phyloP scores from a whole-genome alignment of 2,329 filamentous ascomycete genomes.

The Zalaria obscura region DNA sequence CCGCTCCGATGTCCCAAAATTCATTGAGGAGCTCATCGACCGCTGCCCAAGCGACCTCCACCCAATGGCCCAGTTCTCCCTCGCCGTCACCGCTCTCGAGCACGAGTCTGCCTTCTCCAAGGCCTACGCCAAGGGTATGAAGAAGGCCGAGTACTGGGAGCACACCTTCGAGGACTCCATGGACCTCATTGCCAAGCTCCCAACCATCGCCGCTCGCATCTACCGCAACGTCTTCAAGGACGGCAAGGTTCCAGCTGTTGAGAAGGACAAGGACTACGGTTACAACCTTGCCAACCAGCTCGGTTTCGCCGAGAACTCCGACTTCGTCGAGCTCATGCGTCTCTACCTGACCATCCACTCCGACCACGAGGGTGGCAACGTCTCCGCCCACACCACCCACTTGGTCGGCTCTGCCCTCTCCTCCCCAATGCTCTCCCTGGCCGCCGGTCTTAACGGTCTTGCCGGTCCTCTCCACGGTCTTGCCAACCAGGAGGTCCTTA shows the following conservation, averaged over 20 bases:
- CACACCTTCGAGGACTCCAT: constrained; percentile 99
- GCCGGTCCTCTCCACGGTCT: constrained; percentile 97
- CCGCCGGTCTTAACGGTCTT: constrained; percentile 94
- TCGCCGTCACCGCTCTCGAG: constrained; percentile 95
- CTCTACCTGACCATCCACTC: constrained; percentile 99
- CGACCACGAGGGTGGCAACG: constrained; percentile 98
- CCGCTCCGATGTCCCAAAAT: constrained; percentile 91
- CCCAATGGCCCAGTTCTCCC: constrained; percentile 98
- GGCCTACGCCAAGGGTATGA: constrained; percentile 96
- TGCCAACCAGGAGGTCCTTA: constrained; percentile 98
- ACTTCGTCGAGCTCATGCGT: constrained; percentile 97
- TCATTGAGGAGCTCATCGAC: constrained; percentile 98
- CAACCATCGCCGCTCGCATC: constrained; percentile 94
- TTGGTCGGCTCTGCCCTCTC: constrained; percentile 91
- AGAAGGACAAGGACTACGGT: constrained; percentile 98
- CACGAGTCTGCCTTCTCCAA: constrained; percentile 96
- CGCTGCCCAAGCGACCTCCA: constrained; percentile 97
- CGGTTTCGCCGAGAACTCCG: constrained; percentile 83
- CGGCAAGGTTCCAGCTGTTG: constrained; percentile 86
- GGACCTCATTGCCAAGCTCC: constrained; percentile 99
- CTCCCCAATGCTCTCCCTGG: constrained; percentile 92
- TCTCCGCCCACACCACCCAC: constrained; percentile 96
- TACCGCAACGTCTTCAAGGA: constrained; percentile 99
- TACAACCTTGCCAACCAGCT: constrained; percentile 99
- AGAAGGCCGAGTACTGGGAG: constrained; percentile 99